Evolutionary conservation across 345 rosid genomes (phyloP).

Genomic region (Raphanus sativus): DNA sequence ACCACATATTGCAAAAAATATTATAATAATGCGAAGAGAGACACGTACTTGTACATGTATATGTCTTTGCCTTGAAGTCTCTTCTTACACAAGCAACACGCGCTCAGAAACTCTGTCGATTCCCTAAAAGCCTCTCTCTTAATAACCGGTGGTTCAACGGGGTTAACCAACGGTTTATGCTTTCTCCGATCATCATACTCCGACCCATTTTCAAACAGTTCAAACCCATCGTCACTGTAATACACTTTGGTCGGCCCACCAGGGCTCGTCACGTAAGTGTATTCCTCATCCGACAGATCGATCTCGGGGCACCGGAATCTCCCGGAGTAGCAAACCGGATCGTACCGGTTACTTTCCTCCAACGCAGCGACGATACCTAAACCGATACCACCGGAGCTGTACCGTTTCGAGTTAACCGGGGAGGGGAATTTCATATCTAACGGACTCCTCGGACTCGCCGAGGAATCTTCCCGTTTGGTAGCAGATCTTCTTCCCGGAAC

Average conservation of each 20-base stretch:
- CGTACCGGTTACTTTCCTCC: slow-evolving; percentile 43
- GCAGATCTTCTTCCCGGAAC: slow-evolving; percentile 49
- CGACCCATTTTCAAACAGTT: slow-evolving; percentile 7
- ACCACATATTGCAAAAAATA: background rate
- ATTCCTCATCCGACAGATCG: slow-evolving; percentile 54
- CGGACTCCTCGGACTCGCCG: slow-evolving; percentile 68
- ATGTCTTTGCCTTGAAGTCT: slow-evolving; percentile 67
- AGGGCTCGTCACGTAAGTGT: slow-evolving; percentile 59
- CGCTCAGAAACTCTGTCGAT: slow-evolving; percentile 50
- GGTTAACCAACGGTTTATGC: slow-evolving; percentile 5
- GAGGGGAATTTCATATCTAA: slow-evolving; percentile 58
- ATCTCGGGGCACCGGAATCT: slow-evolving; percentile 40
- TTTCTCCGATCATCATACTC: background rate
- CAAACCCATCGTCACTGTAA: slow-evolving; percentile 43
- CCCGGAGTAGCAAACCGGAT: slow-evolving; percentile 40
- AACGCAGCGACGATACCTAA: slow-evolving; percentile 77
- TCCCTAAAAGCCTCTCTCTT: background rate
- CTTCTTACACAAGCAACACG: slow-evolving; percentile 61
- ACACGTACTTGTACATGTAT: slow-evolving; percentile 72
- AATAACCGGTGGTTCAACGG: slow-evolving; percentile 32
- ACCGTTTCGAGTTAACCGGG: slow-evolving; percentile 55
- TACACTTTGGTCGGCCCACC: slow-evolving; percentile 50
- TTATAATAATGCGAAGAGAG: background rate
- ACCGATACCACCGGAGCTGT: slow-evolving; percentile 60
- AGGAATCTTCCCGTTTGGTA: slow-evolving; percentile 39